These are phyloP conservation scores for Parasitella parasitica DNA, from an alignment of 371 early-diverging fungal species.

Conservation along the genomic window DNA sequence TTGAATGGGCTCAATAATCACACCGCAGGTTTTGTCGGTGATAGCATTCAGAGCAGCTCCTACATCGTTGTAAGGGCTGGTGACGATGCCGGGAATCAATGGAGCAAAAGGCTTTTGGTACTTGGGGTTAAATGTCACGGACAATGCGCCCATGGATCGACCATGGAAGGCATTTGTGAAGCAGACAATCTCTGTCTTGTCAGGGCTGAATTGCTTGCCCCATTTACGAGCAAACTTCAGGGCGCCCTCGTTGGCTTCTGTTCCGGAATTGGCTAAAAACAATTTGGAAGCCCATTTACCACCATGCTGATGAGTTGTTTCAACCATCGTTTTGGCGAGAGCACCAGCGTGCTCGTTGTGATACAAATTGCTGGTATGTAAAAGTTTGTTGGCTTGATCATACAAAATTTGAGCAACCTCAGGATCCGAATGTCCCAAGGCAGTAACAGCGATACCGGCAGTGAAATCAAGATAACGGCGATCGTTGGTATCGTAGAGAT, in stretches of 20 bases:
- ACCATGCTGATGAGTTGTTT: constrained; percentile 50
- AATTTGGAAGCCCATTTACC: constrained; percentile 57
- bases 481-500: constrained; percentile 69
- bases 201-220: constrained; percentile 67
- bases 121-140: constrained; percentile 87
- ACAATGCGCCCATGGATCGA: constrained; percentile 90
- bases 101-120: constrained; percentile 93
- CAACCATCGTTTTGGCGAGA: constrained; percentile 69
- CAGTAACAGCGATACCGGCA: constrained; percentile 90
- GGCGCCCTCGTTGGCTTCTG: constrained; percentile 89
- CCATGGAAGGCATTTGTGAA: constrained; percentile 94
- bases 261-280: constrained; percentile 90
- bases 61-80: constrained; percentile 72
- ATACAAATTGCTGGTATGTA: constrained; percentile 86
- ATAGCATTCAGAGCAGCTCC: constrained; percentile 56
- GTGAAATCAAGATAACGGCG: constrained; percentile 81
- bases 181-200: constrained; percentile 68
- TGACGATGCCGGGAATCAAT: constrained; percentile 81
- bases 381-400: constrained; percentile 78
- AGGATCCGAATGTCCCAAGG: constrained; percentile 82
- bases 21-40: constrained; percentile 82
- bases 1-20: constrained; percentile 95
- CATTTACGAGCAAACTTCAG: constrained; percentile 93
- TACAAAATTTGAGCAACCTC: constrained; percentile 64
- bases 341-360: constrained; percentile 75